Conservation (phyloP, 2,329 filamentous ascomycete species). For the Saccharata proteae region DNA sequence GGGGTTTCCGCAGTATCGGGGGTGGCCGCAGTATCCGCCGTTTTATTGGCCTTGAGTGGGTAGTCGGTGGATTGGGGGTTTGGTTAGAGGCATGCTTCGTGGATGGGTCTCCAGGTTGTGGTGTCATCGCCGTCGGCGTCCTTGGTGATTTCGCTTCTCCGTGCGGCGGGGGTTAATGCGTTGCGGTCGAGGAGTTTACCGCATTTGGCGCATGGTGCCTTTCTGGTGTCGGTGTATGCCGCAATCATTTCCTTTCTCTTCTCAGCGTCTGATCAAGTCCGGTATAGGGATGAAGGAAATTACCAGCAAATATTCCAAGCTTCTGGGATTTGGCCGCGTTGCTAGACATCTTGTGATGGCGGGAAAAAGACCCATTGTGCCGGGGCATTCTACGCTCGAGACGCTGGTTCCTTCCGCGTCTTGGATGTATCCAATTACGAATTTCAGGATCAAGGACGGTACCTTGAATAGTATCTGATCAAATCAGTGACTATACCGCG, state of each 20-base stretch:
- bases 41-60: constrained; percentile 2
- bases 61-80: background rate
- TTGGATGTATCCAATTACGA: constrained; percentile 17
- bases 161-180: constrained; percentile 17
- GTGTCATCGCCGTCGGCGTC: constrained; percentile 12
- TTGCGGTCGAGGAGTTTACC: constrained; percentile 17
- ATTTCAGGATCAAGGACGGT: constrained; percentile 15
- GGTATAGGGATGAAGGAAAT: constrained; percentile 2
- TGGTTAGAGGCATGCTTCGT: constrained; percentile 20
- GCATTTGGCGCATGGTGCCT: constrained; percentile 21
- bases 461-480: constrained; percentile 17
- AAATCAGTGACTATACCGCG: constrained; percentile 6
- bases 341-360: constrained; percentile 23
- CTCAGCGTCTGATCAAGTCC: constrained; percentile 16
- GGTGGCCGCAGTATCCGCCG: constrained; percentile 1
- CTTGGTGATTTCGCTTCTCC: constrained; percentile 17
- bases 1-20: constrained; percentile 10
- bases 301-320: constrained; percentile 23
- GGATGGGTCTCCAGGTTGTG: constrained; percentile 23
- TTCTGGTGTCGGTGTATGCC: constrained; percentile 23
- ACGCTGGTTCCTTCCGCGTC: constrained; percentile 16
- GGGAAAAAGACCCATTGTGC: constrained; percentile 15
- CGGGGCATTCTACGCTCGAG: constrained; percentile 20
- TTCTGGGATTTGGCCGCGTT: constrained; percentile 19
- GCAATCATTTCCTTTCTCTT: constrained; percentile 30